Evolutionary conservation across 371 early-diverging fungal genomes (phyloP).

Genomic region (Sporodiniella umbellata): DNA sequence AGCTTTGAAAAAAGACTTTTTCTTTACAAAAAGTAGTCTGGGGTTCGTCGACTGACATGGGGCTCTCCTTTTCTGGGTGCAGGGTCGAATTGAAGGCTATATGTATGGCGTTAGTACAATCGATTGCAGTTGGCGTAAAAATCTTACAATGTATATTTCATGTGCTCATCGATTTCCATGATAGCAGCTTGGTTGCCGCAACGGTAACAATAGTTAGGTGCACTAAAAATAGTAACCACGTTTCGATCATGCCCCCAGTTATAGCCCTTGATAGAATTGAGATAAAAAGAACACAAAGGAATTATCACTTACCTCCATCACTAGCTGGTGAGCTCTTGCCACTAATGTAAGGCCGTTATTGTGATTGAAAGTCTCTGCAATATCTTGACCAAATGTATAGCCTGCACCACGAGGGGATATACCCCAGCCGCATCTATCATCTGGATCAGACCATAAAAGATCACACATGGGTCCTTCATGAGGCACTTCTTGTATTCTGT

Average conservation of each 20-base stretch:
- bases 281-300: neutral
- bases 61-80: constrained; percentile 98
- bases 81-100: constrained; percentile 96
- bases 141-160: constrained; percentile 89
- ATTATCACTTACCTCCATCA: constrained; percentile 52
- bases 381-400: constrained; percentile 98
- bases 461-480: constrained; percentile 98
- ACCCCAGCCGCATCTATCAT: constrained; percentile 97
- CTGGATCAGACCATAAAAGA: constrained; percentile 99
- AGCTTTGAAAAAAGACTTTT: no score
- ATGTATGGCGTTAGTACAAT: no score
- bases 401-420: constrained; percentile 98
- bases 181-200: constrained; percentile 99
- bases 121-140: neutral
- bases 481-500: constrained; percentile 98
- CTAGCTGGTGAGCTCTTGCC: constrained; percentile 96
- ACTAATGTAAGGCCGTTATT: constrained; percentile 94
- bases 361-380: constrained; percentile 96
- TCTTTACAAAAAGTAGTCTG: constrained; percentile 97
- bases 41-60: constrained; percentile 97
- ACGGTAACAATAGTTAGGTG: constrained; percentile 99
- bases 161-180: constrained; percentile 91
- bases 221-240: constrained; percentile 99
- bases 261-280: no score
- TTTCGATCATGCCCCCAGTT: constrained; percentile 98